Conservation (phyloP, 768 basidiomycete species). For the Lactarius pseudohatsudake region DNA sequence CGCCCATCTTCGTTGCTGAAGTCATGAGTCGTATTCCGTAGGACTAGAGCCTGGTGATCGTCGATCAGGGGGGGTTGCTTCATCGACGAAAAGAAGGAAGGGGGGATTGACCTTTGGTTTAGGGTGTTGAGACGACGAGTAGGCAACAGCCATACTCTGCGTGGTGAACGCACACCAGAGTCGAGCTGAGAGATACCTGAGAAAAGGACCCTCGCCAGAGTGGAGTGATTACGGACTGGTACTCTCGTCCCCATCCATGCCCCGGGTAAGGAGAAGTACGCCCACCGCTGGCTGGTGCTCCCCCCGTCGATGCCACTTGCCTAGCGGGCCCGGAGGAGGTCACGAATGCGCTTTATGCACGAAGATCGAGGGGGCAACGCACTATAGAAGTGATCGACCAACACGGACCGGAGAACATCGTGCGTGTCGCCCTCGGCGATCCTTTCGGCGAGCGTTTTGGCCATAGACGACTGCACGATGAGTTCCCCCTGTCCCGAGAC, state of each 20-base stretch:
- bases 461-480: constrained; percentile 58
- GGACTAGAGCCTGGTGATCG: constrained; percentile 38
- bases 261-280: constrained; percentile 58
- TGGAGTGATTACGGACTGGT: constrained; percentile 10
- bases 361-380: constrained; percentile 31
- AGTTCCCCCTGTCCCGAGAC: constrained; percentile 72
- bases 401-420: constrained; percentile 45
- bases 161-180: constrained; percentile 87
- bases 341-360: neutral
- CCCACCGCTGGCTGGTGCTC: constrained; percentile 57
- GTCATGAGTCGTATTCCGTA: constrained; percentile 34
- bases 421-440: constrained; percentile 53
- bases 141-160: constrained; percentile 77
- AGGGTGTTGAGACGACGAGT: constrained; percentile 52
- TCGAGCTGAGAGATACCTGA: constrained; percentile 44
- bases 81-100: neutral
- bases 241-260: constrained; percentile 34
- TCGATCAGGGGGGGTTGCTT: neutral
- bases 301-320: constrained; percentile 40
- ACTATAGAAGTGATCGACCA: constrained; percentile 55
- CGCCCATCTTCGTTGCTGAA: constrained; percentile 21
- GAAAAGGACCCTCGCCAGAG: neutral
- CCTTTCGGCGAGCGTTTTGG: constrained; percentile 52
- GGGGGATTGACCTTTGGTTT: constrained; percentile 53
- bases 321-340: constrained; percentile 31